Evolutionary conservation across 2,329 filamentous ascomycete species (phyloP), one percentile per base, ranked within the genome.

Genomic region (Geosmithia putterillii): DNA sequence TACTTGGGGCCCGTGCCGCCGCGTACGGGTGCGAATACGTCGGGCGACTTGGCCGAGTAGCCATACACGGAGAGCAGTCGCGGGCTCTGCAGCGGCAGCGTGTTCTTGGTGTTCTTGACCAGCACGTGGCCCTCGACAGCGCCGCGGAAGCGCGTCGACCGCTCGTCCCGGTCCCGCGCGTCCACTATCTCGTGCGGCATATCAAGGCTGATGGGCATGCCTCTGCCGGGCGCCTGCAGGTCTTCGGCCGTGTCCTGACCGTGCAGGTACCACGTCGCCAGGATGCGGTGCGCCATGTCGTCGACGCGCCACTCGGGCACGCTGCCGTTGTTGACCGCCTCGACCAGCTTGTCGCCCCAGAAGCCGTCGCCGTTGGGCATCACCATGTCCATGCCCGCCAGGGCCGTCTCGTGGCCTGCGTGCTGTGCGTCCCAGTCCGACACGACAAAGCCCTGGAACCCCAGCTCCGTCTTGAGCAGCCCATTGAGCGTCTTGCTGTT

Each of bases 401-500:
- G 60, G 1, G 80, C 70, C 4, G 71, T 71, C 1, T 70, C 70
- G 10, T 81, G 71, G 32, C 81, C 80, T 0, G 74, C 64, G 48
- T 83, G 79, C 44, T 83, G 79, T 1, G 79, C 82, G 25, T 62
- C 57, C 79, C 81, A 86, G 54, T 87, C 83, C 0, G 73, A 71
- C 36, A 81, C 71, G 2, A 86, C 73, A 50, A 80, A 84, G 0
- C 82, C 82, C 50, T 66, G 53, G 48, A 78, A 79, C 3, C 73
- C 74, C 1, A 79, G 64, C 48, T 78, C 74, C 2, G 65, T 69
- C 54, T 78, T 87, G 41, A 87, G 62, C 0, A 86, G 62, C 3
- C 78, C 74, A 52, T 87, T 87, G 39, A 81, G 63, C 0, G 75
- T 63, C 47, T 80, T 76, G 47, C 74, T 77, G 60, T 86, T 87